Conservation (phyloP, 169 alveolate genomes). For the Cyclospora cayetanensis region DNA sequence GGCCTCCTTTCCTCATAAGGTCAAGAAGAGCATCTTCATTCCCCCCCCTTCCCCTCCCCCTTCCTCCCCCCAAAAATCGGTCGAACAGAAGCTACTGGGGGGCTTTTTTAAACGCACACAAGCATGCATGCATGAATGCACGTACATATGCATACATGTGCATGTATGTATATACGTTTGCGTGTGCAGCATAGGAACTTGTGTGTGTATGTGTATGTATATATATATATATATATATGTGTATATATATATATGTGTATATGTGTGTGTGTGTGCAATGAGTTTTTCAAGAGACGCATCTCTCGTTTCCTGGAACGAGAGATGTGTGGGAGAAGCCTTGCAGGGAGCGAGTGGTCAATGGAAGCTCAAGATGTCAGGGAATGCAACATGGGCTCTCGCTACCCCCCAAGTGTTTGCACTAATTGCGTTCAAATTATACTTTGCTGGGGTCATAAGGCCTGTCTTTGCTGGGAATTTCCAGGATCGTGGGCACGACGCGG, state of each 20-base stretch:
- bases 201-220: neutral
- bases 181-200: neutral
- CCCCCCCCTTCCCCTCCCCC: too few species aligned
- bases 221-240: neutral
- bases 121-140: neutral
- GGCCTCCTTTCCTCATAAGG: too few species aligned
- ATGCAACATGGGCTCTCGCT: neutral
- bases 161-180: neutral
- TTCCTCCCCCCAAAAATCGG: too few species aligned
- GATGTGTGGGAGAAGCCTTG: too few species aligned
- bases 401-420: neutral
- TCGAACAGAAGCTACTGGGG: too few species aligned
- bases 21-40: too few species aligned
- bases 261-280: too few species aligned
- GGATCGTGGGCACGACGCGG: conserved; percentile 87
- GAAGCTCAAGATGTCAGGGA: neutral
- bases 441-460: conserved; percentile 88
- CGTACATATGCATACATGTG: neutral
- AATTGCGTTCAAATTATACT: conserved; percentile 63
- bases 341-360: neutral
- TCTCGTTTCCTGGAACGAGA: too few species aligned
- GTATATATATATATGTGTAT: neutral
- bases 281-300: too few species aligned
- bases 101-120: neutral
- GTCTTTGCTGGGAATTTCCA: conserved; percentile 93